Evolutionary conservation across 2,329 filamentous ascomycete genomes (phyloP), one percentile per base, ranked within the genome.

Genomic region (Leptographium lundbergii): DNA sequence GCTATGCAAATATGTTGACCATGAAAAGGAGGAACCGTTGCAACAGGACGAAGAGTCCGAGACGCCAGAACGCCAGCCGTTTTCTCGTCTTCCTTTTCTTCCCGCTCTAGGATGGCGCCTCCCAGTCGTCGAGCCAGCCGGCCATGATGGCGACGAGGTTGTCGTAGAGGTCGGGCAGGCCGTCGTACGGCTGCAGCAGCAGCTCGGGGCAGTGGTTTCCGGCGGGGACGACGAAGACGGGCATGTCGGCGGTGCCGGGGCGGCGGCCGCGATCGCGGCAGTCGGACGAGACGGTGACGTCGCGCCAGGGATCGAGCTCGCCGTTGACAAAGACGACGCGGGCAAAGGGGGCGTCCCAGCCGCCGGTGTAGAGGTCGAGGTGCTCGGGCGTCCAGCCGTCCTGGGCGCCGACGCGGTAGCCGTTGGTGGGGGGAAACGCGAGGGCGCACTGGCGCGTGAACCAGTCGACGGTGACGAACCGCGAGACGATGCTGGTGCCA

Each of bases 381-480:
- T 69, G 65, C 50, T 63, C 59, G 4, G 71, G 71, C 2, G 68
- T 69, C 65, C 70, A 67, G 62, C 72, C 72, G n/a, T 65, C 53
- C 1, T 63, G 65, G 27, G 70, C 59, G 54, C 69, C 71, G 62
- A 67, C 71, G 4, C 65, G 61, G 34, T 59, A 61, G 36, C 79
- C 61, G 58, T 63, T 57, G 56, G 34, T 51, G 22, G 52, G 36
- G 63, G 78, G 67, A 74, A 79, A 72, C 73, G 75, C 66, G 66
- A 77, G 64, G 61, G 73, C 61, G 75, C 81, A 69, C 69, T 78
- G 62, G 58, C 69, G 61, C 65, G 74, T 61, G 75, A 76, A 69
- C 67, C 72, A 71, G 61, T 65, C 64, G n/a, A 66, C 64, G 56
- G 67, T 66, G 56, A 72, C 66, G 39, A 69, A 68, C 36, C 69